A percentile compares a stretch with the other conserved stretches of the same genome.
Conservation (phyloP, 768 basidiomycete genomes). For the Fomitopsis serialis region DNA sequence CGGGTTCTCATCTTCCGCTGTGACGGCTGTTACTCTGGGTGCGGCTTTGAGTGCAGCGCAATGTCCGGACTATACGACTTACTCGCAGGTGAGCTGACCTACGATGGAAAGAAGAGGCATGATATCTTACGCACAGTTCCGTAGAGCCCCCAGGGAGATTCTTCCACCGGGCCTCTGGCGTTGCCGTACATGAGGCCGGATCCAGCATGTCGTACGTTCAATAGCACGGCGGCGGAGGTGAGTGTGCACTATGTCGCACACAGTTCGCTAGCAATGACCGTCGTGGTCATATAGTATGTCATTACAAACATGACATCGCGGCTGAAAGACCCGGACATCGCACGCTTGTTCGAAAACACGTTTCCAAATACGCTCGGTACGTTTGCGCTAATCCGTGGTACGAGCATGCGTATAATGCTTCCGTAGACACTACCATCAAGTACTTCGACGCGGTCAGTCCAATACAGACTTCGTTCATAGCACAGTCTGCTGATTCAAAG, state of each 20-base stretch:
- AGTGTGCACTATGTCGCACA: not conserved
- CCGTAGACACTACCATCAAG: conserved; percentile 69
- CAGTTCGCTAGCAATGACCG: not conserved
- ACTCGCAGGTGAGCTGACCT: conserved; percentile 38
- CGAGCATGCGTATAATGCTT: not conserved
- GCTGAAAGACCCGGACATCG: conserved; percentile 73
- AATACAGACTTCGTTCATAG: too few species aligned
- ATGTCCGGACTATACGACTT: conserved; percentile 61
- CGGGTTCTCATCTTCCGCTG: conserved; percentile 13
- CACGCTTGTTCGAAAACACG: conserved; percentile 75
- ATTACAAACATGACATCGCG: conserved; percentile 67
- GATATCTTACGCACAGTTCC: not conserved
- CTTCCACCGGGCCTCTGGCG: conserved; percentile 53
- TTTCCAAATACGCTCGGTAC: conserved; percentile 78
- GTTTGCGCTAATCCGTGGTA: conserved; percentile 6
- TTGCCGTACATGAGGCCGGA: conserved; percentile 72
- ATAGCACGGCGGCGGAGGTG: conserved; percentile 71
- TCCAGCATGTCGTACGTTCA: conserved; percentile 69
- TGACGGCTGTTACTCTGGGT: conserved; percentile 18
- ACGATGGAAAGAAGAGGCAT: conserved; percentile 3
- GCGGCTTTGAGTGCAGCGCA: conserved; percentile 21
- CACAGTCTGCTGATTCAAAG: too few species aligned
- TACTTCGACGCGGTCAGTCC: conserved; percentile 57
- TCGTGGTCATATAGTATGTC: conserved; percentile 44
- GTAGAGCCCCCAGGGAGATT: conserved; percentile 54